Evolutionary conservation across 495 filamentous ascomycete species (phyloP), one percentile per base, ranked within the genome.

Genomic region (Penicillium salamii): DNA sequence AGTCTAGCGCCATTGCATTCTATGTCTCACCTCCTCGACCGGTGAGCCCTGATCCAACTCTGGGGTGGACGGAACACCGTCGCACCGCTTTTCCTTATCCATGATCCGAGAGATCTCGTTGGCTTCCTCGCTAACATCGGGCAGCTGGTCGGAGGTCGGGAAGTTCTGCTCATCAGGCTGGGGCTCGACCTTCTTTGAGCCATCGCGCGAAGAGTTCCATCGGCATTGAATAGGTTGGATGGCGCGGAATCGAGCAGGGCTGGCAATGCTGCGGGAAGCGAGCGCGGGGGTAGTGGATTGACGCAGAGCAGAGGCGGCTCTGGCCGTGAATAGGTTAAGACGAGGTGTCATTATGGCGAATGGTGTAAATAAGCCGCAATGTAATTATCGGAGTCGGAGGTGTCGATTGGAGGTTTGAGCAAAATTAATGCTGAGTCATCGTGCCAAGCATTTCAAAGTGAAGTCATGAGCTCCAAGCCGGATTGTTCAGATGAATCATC

Each of bases 41-140:
- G 80, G 81, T 26, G 83, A 82, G 7, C 85, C 83, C 58, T 87
- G 84, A 37, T 80, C 75, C 38, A 87, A 54, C 49, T 88, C 83
- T 7, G 83, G 85, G 47, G 72, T 71, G 31, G 84, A 75, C 21
- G 68, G 62, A 20, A 58, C 51, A 37, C 63, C 68, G 46, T 75
- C 71, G 46, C 69, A 76, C 40, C 64, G 67, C 58, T 71, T 72
- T 26, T 70, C 65, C 44, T 65, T 65, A 33, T 54, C 37, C 52
- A 74, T 83, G 23, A 83, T 77, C 35, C 75, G 70, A 8, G 70
- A 72, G 21, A 78, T 73, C 50, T 78, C 75, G 34, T 78, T 78
- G 17, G 84, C 85, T 54, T 88, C 83, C 61, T 88, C 80, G 52
- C 77, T 84, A 21, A 85, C 79, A 67, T 80, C 73, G 28, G 78